These are phyloP conservation scores for Xylaria flabelliformis DNA, from an alignment of 495 filamentous ascomycete species.

Conservation along the genomic window DNA sequence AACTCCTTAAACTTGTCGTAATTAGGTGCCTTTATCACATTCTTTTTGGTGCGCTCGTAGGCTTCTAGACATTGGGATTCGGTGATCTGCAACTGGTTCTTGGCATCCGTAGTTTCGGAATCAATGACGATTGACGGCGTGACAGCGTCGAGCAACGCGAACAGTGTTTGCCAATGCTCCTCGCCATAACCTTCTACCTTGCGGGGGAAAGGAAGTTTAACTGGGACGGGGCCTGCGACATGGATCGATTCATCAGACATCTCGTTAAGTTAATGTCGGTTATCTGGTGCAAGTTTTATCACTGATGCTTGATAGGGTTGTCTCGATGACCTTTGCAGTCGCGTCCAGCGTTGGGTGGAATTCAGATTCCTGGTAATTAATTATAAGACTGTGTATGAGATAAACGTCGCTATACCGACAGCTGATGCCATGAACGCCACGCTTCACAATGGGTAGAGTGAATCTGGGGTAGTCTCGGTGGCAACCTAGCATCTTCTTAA, in stretches of 20 bases:
- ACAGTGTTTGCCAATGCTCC: conserved; percentile 45
- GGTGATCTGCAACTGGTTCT: conserved; percentile 37
- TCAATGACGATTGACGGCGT: conserved; percentile 44
- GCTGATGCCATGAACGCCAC: neutral
- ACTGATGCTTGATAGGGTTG: neutral
- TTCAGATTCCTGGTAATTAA: neutral
- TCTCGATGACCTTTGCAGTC: neutral
- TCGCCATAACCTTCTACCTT: conserved; percentile 42
- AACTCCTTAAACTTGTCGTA: conserved; percentile 45
- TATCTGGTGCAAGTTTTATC: neutral
- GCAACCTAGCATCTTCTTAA: neutral
- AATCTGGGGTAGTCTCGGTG: neutral
- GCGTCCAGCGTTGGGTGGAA: neutral
- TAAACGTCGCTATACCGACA: neutral
- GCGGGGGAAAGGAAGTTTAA: conserved; percentile 36
- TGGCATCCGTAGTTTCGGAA: conserved; percentile 32
- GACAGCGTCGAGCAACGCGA: conserved; percentile 44
- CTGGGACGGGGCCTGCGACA: conserved; percentile 36
- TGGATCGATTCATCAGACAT: conserved; percentile 30
- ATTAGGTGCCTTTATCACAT: conserved; percentile 36
- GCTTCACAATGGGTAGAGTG: neutral
- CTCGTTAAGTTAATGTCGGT: neutral
- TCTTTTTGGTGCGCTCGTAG: conserved; percentile 30
- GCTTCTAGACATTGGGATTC: conserved; percentile 35
- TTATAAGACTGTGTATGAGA: neutral